These are phyloP conservation scores for Hyaloscypha bicolor DNA, from an alignment of 495 filamentous ascomycete species.

Conservation along the genomic window DNA sequence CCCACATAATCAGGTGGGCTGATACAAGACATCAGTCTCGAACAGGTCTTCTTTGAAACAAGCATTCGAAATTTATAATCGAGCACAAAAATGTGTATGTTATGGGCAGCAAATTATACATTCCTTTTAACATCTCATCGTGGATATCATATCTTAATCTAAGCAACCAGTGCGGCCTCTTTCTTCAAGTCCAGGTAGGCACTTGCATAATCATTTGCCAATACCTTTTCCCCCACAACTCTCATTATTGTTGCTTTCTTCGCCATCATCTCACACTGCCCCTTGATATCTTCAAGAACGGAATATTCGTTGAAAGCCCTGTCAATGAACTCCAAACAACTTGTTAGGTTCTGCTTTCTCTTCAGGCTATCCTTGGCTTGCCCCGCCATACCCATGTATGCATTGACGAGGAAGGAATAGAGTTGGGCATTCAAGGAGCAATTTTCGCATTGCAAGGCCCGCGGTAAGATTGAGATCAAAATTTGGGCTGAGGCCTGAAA, in stretches of 20 bases:
- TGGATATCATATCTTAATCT: constrained; percentile 32
- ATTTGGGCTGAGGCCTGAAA: constrained; percentile 70
- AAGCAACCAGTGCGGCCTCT: constrained; percentile 35
- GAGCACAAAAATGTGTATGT: neutral
- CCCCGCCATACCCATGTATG: constrained; percentile 81
- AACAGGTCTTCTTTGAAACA: too few species aligned
- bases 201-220: constrained; percentile 76
- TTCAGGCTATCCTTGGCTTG: constrained; percentile 34
- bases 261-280: constrained; percentile 81
- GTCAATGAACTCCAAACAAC: constrained; percentile 68
- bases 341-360: constrained; percentile 61
- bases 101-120: neutral
- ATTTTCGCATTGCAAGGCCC: constrained; percentile 76
- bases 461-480: constrained; percentile 76
- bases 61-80: too few species aligned
- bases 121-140: constrained; percentile 2
- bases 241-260: constrained; percentile 85
- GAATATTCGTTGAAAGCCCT: constrained; percentile 66
- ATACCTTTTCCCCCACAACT: constrained; percentile 66
- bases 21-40: too few species aligned
- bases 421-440: constrained; percentile 63
- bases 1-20: too few species aligned
- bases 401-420: constrained; percentile 79
- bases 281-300: constrained; percentile 70
- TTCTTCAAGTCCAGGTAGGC: constrained; percentile 65